A percentile compares a stretch with the other conserved stretches of the same genome.
phyloP scores from a whole-genome alignment of 805 yeast genomes.

The Metschnikowia orientalis region DNA sequence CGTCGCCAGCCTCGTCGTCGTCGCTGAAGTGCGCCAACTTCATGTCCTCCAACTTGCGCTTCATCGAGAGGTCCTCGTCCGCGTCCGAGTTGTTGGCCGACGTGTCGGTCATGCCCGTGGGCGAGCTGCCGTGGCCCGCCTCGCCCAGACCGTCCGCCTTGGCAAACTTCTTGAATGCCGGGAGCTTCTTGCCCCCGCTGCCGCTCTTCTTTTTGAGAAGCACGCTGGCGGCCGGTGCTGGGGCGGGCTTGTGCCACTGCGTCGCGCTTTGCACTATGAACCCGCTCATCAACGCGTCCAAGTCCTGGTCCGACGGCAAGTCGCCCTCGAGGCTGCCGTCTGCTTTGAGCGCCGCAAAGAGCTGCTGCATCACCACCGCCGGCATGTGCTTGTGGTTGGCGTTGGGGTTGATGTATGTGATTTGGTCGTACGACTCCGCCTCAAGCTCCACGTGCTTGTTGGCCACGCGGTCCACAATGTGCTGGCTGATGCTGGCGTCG shows the following conservation, averaged over 20 bases:
- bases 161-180: constrained; percentile 17
- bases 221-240: constrained; percentile 25
- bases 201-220: constrained; percentile 28
- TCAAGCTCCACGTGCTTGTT: constrained; percentile 39
- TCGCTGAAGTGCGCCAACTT: constrained; percentile 56
- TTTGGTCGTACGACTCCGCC: constrained; percentile 35
- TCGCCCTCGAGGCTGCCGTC: constrained; percentile 52
- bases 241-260: constrained; percentile 54
- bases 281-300: constrained; percentile 66
- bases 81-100: constrained; percentile 39
- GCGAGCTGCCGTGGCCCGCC: constrained; percentile 4
- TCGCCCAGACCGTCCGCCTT: neutral
- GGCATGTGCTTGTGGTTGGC: constrained; percentile 45
- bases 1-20: constrained; percentile 45
- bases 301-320: constrained; percentile 44
- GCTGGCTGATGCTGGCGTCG: constrained; percentile 40
- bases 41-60: constrained; percentile 41
- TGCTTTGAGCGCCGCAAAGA: constrained; percentile 36
- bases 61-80: constrained; percentile 38
- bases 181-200: constrained; percentile 15
- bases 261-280: constrained; percentile 43
- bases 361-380: constrained; percentile 33
- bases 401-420: constrained; percentile 56
- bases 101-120: constrained; percentile 41
- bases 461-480: constrained; percentile 56